Evolutionary conservation across 768 basidiomycete species (phyloP), one percentile per base, ranked within the genome.

Genomic region (Leucosporidium creatinivorum): DNA sequence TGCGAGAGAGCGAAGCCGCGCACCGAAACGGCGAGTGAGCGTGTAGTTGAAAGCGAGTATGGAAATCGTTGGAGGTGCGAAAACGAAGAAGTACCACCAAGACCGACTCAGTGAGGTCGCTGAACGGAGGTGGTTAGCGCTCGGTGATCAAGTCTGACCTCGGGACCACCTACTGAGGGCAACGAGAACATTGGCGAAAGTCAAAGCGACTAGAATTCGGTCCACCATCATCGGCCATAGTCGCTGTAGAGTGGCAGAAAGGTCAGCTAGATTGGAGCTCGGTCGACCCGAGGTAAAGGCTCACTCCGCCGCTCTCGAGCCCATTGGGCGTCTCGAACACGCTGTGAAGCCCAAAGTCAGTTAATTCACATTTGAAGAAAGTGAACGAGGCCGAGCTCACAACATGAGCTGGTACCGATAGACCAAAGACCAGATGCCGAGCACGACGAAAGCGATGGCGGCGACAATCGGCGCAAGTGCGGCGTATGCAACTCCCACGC

Each of bases 381-480:
- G 33, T 10, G 19, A 19, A 31, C 3, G 30, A 21, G 3, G 31
- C 17, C 30, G 3, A 8, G 7, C 25, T 10, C 13, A 23, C 9
- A 30, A 56, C 55, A 44, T 44, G 39, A 44, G 55, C 30, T 56
- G 55, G 10, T 56, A 56, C 3, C 28, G 25, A 30, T 56, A 56
- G 15, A 56, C 55, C 30, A 28, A 18, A 30, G 19, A 30, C 55
- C 55, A 91, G 30, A 91, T 88, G 82, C 86, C 74, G 52, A 61
- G 62, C 30, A 68, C 65, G 36, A 68, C 63, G 31, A 66, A 74
- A 69, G 82, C 77, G 89, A 91, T 96, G 77, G 93, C 77, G 6
- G 83, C 84, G 26, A 99, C 93, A 39, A 98, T 79, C 1, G 96
- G 96, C 0, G 94, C 93, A 9, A 99, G 80, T 15, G 93, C 93